Evolutionary conservation across 768 basidiomycete genomes (phyloP).

Genomic region (Neoboletus subvelutipes): DNA sequence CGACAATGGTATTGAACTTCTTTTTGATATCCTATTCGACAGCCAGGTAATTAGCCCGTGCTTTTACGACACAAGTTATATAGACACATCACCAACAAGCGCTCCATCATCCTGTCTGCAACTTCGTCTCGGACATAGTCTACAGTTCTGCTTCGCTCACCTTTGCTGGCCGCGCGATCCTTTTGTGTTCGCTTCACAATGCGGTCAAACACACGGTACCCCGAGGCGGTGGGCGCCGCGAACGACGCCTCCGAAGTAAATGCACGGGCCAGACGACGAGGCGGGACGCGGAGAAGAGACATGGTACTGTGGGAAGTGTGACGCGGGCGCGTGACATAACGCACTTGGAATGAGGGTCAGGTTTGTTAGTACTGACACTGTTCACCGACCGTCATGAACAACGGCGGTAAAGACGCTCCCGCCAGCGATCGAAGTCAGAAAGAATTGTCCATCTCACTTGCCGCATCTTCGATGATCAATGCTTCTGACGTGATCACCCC

Average conservation of each 20-base stretch:
- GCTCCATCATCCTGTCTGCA: constrained; percentile 87
- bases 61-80: neutral
- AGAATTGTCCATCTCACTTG: constrained; percentile 13
- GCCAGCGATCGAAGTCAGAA: constrained; percentile 11
- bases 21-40: constrained; percentile 81
- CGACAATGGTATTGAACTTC: constrained; percentile 75
- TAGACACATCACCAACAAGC: constrained; percentile 64
- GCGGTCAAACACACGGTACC: constrained; percentile 87
- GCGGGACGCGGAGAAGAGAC: constrained; percentile 7
- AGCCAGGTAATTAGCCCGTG: constrained; percentile 1
- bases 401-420: neutral
- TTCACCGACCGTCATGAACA: constrained; percentile 25
- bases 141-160: constrained; percentile 67
- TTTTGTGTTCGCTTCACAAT: constrained; percentile 72
- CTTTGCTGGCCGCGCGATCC: constrained; percentile 63
- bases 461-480: constrained; percentile 29
- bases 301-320: constrained; percentile 20
- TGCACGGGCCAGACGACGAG: constrained; percentile 32
- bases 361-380: neutral
- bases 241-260: constrained; percentile 50
- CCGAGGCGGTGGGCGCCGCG: constrained; percentile 41
- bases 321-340: constrained; percentile 18
- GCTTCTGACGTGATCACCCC: constrained; percentile 17
- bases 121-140: constrained; percentile 93
- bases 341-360: neutral